Conservation (phyloP, 2,329 filamentous ascomycete species). For the Aspergillus texensis region DNA sequence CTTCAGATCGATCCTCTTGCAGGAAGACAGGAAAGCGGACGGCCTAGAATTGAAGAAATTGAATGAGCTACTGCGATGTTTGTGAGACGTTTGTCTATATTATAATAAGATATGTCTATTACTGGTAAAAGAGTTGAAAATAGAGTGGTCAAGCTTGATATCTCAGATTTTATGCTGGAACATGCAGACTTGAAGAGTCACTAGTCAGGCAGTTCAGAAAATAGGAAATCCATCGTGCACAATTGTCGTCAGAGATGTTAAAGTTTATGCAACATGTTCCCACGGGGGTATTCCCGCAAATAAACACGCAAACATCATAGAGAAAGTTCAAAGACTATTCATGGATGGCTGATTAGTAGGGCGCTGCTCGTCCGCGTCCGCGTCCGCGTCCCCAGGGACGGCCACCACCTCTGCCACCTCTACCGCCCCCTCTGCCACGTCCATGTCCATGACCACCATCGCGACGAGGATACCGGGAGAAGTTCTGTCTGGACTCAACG, state of each 20-base stretch:
- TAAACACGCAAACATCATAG: neutral
- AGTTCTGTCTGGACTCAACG: conserved; percentile 20
- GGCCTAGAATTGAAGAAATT: conserved; percentile 47
- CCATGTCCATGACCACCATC: conserved; percentile 20
- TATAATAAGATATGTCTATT: neutral
- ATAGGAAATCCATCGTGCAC: neutral
- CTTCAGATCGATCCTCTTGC: conserved; percentile 39
- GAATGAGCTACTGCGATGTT: conserved; percentile 28
- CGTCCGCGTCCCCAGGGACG: conserved; percentile 19
- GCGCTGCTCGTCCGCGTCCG: conserved; percentile 17
- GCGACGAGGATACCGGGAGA: conserved; percentile 19
- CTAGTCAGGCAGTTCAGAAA: neutral
- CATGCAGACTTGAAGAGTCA: neutral
- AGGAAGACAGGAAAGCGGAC: conserved; percentile 19
- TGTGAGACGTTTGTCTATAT: neutral
- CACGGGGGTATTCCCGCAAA: neutral
- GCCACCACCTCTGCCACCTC: conserved; percentile 19
- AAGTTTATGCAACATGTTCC: neutral
- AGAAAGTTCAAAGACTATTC: neutral
- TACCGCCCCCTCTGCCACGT: conserved; percentile 23
- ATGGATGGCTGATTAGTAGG: neutral
- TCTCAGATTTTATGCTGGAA: neutral
- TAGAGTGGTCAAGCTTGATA: neutral
- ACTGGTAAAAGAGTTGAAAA: neutral
- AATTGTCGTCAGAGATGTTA: neutral